phyloP scores from a whole-genome alignment of 2,329 filamentous ascomycete species.

The Trichophaea hybrida region DNA sequence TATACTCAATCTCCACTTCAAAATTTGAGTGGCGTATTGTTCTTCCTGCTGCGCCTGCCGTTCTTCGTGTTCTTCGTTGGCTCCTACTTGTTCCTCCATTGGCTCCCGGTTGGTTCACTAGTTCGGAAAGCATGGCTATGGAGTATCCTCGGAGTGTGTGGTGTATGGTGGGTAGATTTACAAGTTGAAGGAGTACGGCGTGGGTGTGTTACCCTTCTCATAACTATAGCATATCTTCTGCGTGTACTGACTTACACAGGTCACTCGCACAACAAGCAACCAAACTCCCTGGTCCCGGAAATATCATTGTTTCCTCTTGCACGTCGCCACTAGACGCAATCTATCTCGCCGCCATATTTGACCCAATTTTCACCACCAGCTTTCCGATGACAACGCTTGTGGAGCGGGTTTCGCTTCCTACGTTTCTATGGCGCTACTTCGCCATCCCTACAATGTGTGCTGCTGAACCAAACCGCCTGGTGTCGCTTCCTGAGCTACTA shows the following conservation, averaged over 20 bases:
- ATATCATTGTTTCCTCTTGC: constrained; percentile 77
- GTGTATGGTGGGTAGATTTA: constrained; percentile 97
- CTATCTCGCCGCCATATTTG: constrained; percentile 90
- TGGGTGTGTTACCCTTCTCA: constrained; percentile 41
- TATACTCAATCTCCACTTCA: constrained; percentile 42
- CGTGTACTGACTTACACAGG: constrained; percentile 29
- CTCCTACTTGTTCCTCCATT: constrained; percentile 71
- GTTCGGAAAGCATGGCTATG: constrained; percentile 75
- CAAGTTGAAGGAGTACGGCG: constrained; percentile 93
- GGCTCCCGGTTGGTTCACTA: constrained; percentile 55
- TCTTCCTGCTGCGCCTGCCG: constrained; percentile 71
- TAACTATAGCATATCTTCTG: constrained; percentile 1
- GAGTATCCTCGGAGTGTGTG: constrained; percentile 73
- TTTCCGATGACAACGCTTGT: constrained; percentile 64
- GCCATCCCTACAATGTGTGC: constrained; percentile 41
- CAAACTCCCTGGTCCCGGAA: constrained; percentile 64
- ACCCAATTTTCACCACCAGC: constrained; percentile 80
- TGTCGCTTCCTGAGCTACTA: constrained; percentile 40
- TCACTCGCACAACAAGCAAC: constrained; percentile 56
- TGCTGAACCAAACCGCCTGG: constrained; percentile 38
- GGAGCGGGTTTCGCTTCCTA: constrained; percentile 58
- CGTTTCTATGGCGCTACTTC: constrained; percentile 61
- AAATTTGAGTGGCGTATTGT: constrained; percentile 24
- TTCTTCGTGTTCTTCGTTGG: constrained; percentile 54
- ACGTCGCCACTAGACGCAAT: constrained; percentile 86